Evolutionary conservation across 306 rosid species (phyloP).

Genomic region (Coriaria nepalensis): DNA sequence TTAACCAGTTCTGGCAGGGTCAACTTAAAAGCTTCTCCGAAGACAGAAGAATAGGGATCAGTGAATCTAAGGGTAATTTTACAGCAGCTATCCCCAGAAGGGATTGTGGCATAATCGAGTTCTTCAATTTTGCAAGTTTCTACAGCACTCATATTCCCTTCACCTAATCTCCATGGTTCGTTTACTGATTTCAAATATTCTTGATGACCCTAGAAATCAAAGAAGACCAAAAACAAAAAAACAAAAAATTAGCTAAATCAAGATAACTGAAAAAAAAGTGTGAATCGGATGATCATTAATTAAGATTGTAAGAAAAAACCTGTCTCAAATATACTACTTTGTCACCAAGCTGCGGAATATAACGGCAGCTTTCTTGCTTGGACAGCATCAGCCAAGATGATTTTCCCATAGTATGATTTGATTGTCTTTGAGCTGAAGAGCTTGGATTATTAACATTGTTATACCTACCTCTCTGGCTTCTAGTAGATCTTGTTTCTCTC

Average conservation of each 20-base stretch:
- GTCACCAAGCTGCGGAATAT: slow-evolving; percentile 84
- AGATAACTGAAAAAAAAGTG: slow-evolving; percentile 4
- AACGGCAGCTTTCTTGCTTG: slow-evolving; percentile 50
- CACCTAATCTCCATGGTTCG: slow-evolving; percentile 37
- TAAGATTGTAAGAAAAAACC: slow-evolving; percentile 23
- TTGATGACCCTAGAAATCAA: slow-evolving; percentile 61
- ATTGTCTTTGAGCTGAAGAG: slow-evolving; percentile 25
- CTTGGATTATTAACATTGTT: slow-evolving; percentile 15
- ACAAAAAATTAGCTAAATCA: slow-evolving; percentile 13
- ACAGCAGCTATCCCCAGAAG: slow-evolving; percentile 81
- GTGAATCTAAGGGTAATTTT: slow-evolving; percentile 47
- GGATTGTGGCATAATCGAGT: slow-evolving; percentile 40
- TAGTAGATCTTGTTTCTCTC: slow-evolving; percentile 32
- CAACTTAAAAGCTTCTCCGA: slow-evolving; percentile 33
- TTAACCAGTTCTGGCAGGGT: slow-evolving; percentile 56
- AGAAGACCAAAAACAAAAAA: slow-evolving; percentile 11
- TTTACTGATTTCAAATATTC: slow-evolving; percentile 28
- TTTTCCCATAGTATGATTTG: slow-evolving; percentile 30
- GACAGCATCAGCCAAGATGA: slow-evolving; percentile 67
- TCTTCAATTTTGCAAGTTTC: slow-evolving; percentile 68
- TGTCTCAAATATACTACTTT: slow-evolving; percentile 78
- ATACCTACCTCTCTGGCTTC: slow-evolving; percentile 23
- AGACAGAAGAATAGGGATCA: slow-evolving; percentile 39
- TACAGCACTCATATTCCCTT: slow-evolving; percentile 29
- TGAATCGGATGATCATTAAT: not conserved